Evolutionary conservation across 1,284 basidiomycete genomes (phyloP).

Genomic region (Boletus smithii): DNA sequence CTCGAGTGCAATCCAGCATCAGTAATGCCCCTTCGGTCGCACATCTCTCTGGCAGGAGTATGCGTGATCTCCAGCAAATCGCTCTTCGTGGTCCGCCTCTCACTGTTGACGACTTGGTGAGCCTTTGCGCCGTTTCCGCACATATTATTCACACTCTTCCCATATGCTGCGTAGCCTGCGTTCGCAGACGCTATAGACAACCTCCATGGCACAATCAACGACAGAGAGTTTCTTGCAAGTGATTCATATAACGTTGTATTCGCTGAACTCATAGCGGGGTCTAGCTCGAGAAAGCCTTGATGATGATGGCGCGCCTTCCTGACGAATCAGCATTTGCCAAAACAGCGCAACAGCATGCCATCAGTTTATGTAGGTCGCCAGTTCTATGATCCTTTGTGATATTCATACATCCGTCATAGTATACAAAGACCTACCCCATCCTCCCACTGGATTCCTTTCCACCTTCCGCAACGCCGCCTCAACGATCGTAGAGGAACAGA

Average conservation of each 20-base stretch:
- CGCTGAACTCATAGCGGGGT: conserved; percentile 1
- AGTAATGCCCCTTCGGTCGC: neutral
- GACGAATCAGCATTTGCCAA: conserved; percentile 35
- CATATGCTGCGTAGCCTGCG: conserved; percentile 38
- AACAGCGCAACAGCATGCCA: conserved; percentile 45
- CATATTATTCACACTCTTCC: neutral
- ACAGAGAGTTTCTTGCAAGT: conserved; percentile 53
- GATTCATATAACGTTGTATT: neutral
- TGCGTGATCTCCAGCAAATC: conserved; percentile 26
- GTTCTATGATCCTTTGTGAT: neutral
- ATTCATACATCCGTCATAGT: conserved; percentile 14
- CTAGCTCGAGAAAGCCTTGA: conserved; percentile 55
- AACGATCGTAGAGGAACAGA: neutral
- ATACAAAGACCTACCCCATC: conserved; percentile 69
- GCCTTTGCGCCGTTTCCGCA: neutral
- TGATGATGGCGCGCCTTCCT: conserved; percentile 50
- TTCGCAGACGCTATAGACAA: conserved; percentile 49
- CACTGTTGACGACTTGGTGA: conserved; percentile 20
- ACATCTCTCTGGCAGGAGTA: neutral
- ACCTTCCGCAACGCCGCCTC: conserved; percentile 12
- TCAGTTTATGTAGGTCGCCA: conserved; percentile 46
- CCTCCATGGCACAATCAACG: conserved; percentile 49
- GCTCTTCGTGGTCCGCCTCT: conserved; percentile 22
- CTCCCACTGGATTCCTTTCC: conserved; percentile 51
- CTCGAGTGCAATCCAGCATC: conserved; percentile 11